phyloP scores from a whole-genome alignment of 345 rosid species.

The Fremontodendron californicum region DNA sequence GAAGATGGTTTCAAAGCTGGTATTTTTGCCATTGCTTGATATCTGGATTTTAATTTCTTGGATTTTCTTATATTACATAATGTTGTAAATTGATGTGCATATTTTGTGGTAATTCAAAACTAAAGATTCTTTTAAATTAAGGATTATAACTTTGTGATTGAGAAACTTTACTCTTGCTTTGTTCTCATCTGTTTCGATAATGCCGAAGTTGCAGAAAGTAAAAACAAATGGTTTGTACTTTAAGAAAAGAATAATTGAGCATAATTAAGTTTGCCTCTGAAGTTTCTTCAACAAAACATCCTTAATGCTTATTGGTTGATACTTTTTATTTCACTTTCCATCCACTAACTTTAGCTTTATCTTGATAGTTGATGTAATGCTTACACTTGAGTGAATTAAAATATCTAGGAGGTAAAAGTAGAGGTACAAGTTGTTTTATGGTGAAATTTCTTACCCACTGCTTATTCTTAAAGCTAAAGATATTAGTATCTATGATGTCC shows the following conservation, averaged over 20 bases:
- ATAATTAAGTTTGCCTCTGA: no score
- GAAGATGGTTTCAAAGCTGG: constrained; percentile 79
- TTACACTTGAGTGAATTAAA: neutral
- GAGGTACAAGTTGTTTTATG: neutral
- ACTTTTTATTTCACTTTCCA: neutral
- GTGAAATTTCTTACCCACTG: neutral
- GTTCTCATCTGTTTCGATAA: no score
- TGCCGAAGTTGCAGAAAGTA: neutral
- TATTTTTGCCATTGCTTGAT: constrained; percentile 15
- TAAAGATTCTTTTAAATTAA: neutral
- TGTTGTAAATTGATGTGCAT: neutral
- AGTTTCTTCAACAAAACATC: neutral
- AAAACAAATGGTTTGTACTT: no score
- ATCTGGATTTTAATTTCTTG: neutral
- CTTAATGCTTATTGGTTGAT: neutral
- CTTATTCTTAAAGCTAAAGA: neutral
- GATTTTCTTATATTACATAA: neutral
- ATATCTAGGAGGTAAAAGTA: neutral
- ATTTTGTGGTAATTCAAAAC: neutral
- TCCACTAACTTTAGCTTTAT: neutral
- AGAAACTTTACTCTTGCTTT: no score
- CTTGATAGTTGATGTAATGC: neutral
- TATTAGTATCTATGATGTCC: neutral
- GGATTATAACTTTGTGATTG: no score
- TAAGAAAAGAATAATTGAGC: neutral